These are phyloP conservation scores for Pulveroboletus sp. DNA, from an alignment of 1,284 basidiomycete genomes.

Conservation along the genomic window DNA sequence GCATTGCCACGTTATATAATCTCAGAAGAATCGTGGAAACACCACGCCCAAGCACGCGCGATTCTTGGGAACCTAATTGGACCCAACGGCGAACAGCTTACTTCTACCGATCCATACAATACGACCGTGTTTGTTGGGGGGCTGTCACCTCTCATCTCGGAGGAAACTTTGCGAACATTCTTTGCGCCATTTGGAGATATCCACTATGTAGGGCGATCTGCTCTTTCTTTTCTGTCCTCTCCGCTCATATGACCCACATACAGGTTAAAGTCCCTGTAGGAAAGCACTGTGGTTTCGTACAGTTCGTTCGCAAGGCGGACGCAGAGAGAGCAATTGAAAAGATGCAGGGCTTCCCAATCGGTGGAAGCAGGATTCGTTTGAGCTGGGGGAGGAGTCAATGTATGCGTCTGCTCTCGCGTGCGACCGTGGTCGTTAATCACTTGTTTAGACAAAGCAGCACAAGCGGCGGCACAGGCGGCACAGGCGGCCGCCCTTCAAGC, in stretches of 20 bases:
- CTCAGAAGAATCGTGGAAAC: constrained; percentile 77
- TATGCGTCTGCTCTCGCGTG: constrained; percentile 36
- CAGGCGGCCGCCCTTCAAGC: constrained; percentile 64
- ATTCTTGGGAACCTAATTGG: constrained; percentile 77
- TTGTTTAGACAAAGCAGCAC: constrained; percentile 73
- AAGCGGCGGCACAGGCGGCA: constrained; percentile 79
- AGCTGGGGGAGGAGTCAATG: constrained; percentile 94
- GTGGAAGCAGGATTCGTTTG: constrained; percentile 84
- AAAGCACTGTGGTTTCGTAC: constrained; percentile 95
- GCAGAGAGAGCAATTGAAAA: constrained; percentile 91
- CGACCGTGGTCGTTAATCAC: constrained; percentile 4
- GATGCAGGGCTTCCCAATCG: constrained; percentile 94
- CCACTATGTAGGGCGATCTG: constrained; percentile 64
- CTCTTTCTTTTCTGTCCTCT: constrained; percentile 3
- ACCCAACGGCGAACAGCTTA: constrained; percentile 79
- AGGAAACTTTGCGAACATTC: constrained; percentile 84
- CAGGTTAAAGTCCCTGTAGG: constrained; percentile 94
- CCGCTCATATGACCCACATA: constrained; percentile 11
- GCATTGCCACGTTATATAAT: constrained; percentile 49
- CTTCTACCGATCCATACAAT: constrained; percentile 85
- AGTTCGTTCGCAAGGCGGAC: constrained; percentile 88
- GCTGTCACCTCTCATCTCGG: constrained; percentile 78
- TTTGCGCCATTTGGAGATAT: constrained; percentile 90
- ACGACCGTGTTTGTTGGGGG: constrained; percentile 93
- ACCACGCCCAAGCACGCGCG: constrained; percentile 74